These are phyloP conservation scores for Gymnopus androsaceus DNA, from an alignment of 1,284 basidiomycete species.

Conservation along the genomic window DNA sequence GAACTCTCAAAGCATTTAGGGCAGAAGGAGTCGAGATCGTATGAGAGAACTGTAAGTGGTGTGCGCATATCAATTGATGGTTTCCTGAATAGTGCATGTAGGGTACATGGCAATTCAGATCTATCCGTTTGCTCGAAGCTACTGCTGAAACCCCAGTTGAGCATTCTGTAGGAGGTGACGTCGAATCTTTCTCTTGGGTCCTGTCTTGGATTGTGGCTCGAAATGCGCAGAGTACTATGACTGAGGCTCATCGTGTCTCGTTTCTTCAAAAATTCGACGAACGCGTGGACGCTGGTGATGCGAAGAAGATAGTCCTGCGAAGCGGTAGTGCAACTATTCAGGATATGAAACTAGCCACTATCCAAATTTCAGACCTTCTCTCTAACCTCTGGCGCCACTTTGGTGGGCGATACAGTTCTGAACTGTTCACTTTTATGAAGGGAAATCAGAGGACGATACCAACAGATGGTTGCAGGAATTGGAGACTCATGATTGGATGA, in stretches of 20 bases:
- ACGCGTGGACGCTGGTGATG: neutral
- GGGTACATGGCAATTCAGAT: conserved; percentile 13
- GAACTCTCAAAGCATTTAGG: conserved; percentile 4
- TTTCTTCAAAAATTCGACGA: neutral
- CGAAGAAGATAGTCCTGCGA: neutral
- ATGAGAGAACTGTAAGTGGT: neutral
- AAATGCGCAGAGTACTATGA: neutral
- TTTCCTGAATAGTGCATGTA: neutral
- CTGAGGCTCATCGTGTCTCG: neutral
- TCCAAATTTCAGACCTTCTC: neutral
- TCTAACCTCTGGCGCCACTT: neutral
- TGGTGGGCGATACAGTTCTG: neutral
- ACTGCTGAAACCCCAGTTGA: neutral
- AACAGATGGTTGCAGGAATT: neutral
- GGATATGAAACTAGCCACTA: neutral
- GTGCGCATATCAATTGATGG: neutral
- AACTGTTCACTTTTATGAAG: neutral
- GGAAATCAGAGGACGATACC: neutral
- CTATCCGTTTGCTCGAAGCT: neutral
- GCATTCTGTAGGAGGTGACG: conserved; percentile 2
- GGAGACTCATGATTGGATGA: neutral
- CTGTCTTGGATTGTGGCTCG: neutral
- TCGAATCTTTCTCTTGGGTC: conserved; percentile 9
- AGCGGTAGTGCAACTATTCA: neutral
- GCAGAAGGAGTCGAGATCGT: neutral